Conservation (phyloP, 768 basidiomycete genomes). For the Termitomyces sp. region DNA sequence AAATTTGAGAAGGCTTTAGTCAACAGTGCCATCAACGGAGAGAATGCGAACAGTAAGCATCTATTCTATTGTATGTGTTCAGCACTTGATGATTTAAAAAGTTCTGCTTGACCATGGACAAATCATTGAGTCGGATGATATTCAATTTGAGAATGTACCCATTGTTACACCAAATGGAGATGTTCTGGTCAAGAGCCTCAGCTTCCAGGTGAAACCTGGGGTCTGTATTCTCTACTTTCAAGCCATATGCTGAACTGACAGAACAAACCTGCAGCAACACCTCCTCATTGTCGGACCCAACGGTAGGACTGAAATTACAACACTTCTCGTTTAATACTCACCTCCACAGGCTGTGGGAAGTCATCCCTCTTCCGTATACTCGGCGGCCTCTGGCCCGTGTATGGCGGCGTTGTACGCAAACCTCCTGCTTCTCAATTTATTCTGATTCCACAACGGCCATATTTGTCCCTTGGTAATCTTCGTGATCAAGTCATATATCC, state of each 20-base stretch:
- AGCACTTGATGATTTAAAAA: conserved; percentile 19
- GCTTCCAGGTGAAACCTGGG: conserved; percentile 85
- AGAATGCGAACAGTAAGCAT: conserved; percentile 69
- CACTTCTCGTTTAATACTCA: not conserved
- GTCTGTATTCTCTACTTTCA: conserved; percentile 32
- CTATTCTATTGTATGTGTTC: not conserved
- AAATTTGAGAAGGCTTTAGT: conserved; percentile 88
- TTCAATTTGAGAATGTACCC: conserved; percentile 88
- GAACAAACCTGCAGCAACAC: conserved; percentile 58
- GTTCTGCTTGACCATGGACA: conserved; percentile 77
- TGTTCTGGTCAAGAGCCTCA: conserved; percentile 75
- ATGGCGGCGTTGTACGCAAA: conserved; percentile 81
- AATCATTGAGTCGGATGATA: conserved; percentile 81
- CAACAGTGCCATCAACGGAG: conserved; percentile 63
- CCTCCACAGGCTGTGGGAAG: conserved; percentile 67
- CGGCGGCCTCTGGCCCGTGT: conserved; percentile 91
- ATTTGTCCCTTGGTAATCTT: conserved; percentile 88
- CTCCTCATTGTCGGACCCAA: conserved; percentile 93
- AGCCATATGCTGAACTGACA: not conserved
- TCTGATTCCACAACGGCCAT: conserved; percentile 93
- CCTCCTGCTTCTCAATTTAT: conserved; percentile 87
- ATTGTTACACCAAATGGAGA: conserved; percentile 97
- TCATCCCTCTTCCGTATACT: conserved; percentile 93
- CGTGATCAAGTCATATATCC: conserved; percentile 98
- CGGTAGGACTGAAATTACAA: conserved; percentile 35